A percentile compares a stretch with the other conserved stretches of the same genome.
phyloP scores from a whole-genome alignment of 2,329 filamentous ascomycete species.

The Fusarium kyushuense region DNA sequence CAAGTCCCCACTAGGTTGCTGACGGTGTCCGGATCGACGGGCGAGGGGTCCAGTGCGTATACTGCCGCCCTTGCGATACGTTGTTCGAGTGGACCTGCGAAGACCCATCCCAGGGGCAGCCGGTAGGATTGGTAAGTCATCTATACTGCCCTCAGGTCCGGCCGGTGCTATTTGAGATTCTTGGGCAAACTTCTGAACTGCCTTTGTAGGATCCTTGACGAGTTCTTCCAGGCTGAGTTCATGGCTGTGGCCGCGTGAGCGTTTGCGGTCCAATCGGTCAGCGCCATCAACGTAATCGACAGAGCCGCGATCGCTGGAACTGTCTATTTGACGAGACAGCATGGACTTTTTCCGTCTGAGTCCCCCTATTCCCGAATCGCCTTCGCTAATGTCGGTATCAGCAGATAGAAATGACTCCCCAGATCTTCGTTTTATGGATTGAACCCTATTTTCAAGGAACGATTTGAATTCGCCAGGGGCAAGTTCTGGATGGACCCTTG shows the following conservation, averaged over 20 bases:
- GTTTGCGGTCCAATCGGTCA: constrained; percentile 80
- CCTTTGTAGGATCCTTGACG: constrained; percentile 80
- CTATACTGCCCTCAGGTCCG: constrained; percentile 60
- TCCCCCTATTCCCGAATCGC: constrained; percentile 69
- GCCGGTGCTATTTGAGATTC: constrained; percentile 62
- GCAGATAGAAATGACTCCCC: constrained; percentile 75
- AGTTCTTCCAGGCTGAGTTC: constrained; percentile 83
- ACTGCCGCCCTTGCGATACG: constrained; percentile 87
- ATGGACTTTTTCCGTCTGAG: constrained; percentile 93
- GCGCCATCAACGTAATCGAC: constrained; percentile 85
- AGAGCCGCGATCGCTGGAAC: constrained; percentile 66
- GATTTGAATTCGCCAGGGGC: constrained; percentile 97
- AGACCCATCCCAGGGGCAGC: constrained; percentile 81
- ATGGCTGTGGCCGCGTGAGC: constrained; percentile 69
- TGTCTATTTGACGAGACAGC: constrained; percentile 91
- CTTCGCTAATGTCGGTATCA: constrained; percentile 64
- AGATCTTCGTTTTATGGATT: constrained; percentile 87
- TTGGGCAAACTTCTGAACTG: constrained; percentile 76
- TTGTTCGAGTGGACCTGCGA: constrained; percentile 90
- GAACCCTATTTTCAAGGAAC: constrained; percentile 92
- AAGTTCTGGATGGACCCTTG: constrained; percentile 91
- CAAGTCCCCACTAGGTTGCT: constrained; percentile 68
- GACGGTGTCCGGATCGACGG: constrained; percentile 74
- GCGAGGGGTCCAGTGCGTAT: constrained; percentile 82
- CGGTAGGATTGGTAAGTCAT: constrained; percentile 89